Percentiles rank a stretch among this genome's conserved stretches.
phyloP scores from a whole-genome alignment of 176 grass and related monocot species.

The Dendrocalamus sinicus region DNA sequence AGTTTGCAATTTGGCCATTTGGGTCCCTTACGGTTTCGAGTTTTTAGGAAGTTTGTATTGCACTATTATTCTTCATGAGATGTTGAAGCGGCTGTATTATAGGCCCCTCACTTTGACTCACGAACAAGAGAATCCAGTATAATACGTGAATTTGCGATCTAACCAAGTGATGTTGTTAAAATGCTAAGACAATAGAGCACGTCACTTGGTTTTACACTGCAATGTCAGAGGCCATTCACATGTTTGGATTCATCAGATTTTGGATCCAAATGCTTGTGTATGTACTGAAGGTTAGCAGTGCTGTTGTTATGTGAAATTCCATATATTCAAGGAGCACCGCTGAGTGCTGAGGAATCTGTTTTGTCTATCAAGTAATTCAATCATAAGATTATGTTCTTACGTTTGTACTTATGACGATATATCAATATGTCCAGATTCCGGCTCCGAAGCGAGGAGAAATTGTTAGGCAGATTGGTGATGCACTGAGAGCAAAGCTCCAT shows the following conservation, averaged over 20 bases:
- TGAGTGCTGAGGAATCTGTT: not conserved
- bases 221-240: not conserved
- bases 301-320: not conserved
- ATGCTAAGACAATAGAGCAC: not conserved
- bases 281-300: not conserved
- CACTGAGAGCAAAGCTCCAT: conserved; percentile 83
- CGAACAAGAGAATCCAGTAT: not conserved
- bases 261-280: not conserved
- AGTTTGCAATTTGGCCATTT: not conserved
- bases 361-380: not conserved
- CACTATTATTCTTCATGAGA: not conserved
- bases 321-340: not conserved
- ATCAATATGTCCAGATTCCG: conserved; percentile 59
- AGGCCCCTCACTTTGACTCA: not conserved
- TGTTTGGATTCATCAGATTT: not conserved
- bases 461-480: conserved; percentile 97
- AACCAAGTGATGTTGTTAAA: not conserved
- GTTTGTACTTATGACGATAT: not conserved
- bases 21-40: not conserved
- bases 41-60: conserved; percentile 1
- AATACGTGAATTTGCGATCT: not conserved
- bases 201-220: not conserved
- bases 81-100: not conserved
- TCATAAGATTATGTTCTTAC: not conserved
- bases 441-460: conserved; percentile 97